Evolutionary conservation across 768 basidiomycete species (phyloP).

Genomic region (Suillus fuscotomentosus): DNA sequence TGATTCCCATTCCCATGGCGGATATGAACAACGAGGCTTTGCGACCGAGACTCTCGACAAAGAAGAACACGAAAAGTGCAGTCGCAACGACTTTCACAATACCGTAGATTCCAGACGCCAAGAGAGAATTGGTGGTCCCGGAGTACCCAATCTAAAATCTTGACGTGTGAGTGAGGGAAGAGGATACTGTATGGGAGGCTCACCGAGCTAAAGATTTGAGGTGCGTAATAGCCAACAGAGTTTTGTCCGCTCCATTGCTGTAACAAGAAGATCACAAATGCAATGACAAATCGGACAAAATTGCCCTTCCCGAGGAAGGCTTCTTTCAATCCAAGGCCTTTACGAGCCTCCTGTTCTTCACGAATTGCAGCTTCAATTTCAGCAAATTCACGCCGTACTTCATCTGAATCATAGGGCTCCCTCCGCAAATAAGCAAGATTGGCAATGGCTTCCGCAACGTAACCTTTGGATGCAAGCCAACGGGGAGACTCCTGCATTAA

Average conservation of each 20-base stretch:
- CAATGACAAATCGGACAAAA: conserved; percentile 80
- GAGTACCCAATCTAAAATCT: conserved; percentile 60
- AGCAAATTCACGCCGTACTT: conserved; percentile 58
- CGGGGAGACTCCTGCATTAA: conserved; percentile 66
- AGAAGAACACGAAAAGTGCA: conserved; percentile 60
- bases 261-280: conserved; percentile 73
- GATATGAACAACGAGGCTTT: conserved; percentile 71
- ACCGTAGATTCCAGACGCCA: conserved; percentile 72
- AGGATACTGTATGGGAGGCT: conserved; percentile 16
- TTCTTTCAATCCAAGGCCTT: conserved; percentile 64
- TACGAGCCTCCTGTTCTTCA: conserved; percentile 67
- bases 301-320: conserved; percentile 84
- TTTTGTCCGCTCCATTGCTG: conserved; percentile 89
- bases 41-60: conserved; percentile 68
- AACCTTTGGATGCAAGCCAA: conserved; percentile 68
- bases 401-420: conserved; percentile 38
- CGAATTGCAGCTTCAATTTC: conserved; percentile 81
- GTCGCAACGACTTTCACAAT: conserved; percentile 71
- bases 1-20: conserved; percentile 72
- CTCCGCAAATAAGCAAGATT: conserved; percentile 68
- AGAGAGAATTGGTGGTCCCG: conserved; percentile 54
- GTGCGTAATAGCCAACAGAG: conserved; percentile 75
- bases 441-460: conserved; percentile 46
- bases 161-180: neutral
- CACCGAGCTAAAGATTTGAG: conserved; percentile 69